Evolutionary conservation across 805 yeast species (phyloP).

Genomic region (Jamesozyma piceae): DNA sequence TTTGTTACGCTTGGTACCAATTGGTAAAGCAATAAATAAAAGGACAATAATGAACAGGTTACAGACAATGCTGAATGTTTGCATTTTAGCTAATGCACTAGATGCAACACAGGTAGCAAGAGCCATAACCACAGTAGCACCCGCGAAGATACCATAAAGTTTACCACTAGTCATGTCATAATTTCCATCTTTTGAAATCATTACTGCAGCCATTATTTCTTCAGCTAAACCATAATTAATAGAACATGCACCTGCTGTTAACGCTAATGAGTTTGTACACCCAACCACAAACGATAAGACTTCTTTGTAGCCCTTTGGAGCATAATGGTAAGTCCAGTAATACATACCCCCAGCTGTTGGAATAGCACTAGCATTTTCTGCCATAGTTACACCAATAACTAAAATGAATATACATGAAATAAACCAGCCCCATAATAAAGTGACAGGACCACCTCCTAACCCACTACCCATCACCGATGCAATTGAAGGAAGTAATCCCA

Average conservation of each 20-base stretch:
- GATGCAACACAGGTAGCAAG: slow-evolving; percentile 49
- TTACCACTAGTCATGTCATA: slow-evolving; percentile 46
- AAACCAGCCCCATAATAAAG: slow-evolving; percentile 66
- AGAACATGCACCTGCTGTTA: slow-evolving; percentile 57
- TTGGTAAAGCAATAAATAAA: slow-evolving; percentile 55
- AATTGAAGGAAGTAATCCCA: slow-evolving; percentile 61
- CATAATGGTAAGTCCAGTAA: slow-evolving; percentile 58
- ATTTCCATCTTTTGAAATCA: slow-evolving; percentile 43
- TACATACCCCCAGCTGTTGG: slow-evolving; percentile 74
- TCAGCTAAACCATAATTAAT: slow-evolving; percentile 63
- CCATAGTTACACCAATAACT: slow-evolving; percentile 51
- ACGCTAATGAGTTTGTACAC: slow-evolving; percentile 56
- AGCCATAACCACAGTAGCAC: slow-evolving; percentile 45
- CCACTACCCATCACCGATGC: slow-evolving; percentile 47
- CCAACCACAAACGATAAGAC: slow-evolving; percentile 58
- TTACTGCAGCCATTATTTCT: slow-evolving; percentile 51
- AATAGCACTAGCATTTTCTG: slow-evolving; percentile 57
- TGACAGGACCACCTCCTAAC: slow-evolving; percentile 51
- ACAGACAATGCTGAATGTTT: slow-evolving; percentile 46
- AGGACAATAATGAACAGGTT: slow-evolving; percentile 46
- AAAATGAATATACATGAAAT: slow-evolving; percentile 44
- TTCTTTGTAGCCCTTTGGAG: slow-evolving; percentile 44
- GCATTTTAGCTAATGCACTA: slow-evolving; percentile 46
- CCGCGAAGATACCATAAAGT: slow-evolving; percentile 58
- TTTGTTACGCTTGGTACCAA: slow-evolving; percentile 38